Conservation (phyloP, 805 yeast species). For the Hanseniaspora valbyensis region DNA sequence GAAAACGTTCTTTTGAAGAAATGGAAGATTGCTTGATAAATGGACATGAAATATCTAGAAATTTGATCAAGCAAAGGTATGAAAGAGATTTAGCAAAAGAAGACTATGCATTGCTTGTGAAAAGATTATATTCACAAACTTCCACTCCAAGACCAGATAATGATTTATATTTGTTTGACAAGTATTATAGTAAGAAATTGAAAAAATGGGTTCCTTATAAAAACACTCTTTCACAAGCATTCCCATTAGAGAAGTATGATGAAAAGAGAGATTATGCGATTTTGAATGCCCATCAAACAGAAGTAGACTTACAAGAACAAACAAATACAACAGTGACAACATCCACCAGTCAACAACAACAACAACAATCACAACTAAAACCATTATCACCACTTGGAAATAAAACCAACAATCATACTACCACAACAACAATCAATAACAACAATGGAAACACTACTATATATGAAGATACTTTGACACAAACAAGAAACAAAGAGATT, state of each 20-base stretch:
- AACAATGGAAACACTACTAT: constrained; percentile 6
- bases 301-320: neutral
- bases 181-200: neutral
- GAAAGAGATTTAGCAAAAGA: constrained; percentile 27
- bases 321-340: neutral
- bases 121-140: constrained; percentile 25
- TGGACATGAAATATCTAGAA: constrained; percentile 25
- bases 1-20: neutral
- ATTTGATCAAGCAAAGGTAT: constrained; percentile 26
- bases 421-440: no score
- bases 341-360: neutral
- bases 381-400: neutral
- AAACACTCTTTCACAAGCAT: constrained; percentile 2
- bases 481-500: constrained; percentile 21
- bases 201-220: constrained; percentile 2
- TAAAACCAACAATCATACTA: no score
- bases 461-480: constrained; percentile 2
- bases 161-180: constrained; percentile 9
- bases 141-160: constrained; percentile 22
- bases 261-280: neutral
- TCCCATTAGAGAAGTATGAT: neutral
- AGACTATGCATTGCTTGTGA: constrained; percentile 26
- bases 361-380: neutral
- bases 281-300: neutral
- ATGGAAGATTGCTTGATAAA: constrained; percentile 16